phyloP scores from a whole-genome alignment of 257 asterid species.

The Coffea canephora region DNA sequence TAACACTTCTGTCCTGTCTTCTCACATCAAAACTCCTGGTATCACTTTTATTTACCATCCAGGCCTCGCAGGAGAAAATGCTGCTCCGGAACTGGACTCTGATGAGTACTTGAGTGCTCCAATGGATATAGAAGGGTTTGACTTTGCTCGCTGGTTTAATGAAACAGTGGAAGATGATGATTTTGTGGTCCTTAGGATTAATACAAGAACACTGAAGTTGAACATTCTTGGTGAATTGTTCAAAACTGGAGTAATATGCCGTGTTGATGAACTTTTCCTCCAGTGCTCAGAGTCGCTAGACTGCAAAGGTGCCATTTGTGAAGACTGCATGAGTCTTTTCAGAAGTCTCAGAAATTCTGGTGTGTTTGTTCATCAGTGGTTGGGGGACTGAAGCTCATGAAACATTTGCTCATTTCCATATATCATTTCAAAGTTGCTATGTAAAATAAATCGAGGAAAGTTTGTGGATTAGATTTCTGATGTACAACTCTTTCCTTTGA shows the following conservation, averaged over 20 bases:
- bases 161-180: slow-evolving; percentile 59
- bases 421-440: slow-evolving; percentile 4
- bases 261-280: slow-evolving; percentile 69
- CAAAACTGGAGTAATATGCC: slow-evolving; percentile 61
- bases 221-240: slow-evolving; percentile 61
- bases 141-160: slow-evolving; percentile 66
- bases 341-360: slow-evolving; percentile 65
- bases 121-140: slow-evolving; percentile 62
- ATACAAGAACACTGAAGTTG: slow-evolving; percentile 46
- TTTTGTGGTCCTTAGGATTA: slow-evolving; percentile 76
- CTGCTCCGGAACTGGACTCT: slow-evolving; percentile 29
- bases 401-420: neutral
- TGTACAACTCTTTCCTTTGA: slow-evolving; percentile 14
- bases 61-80: slow-evolving; percentile 41
- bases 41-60: slow-evolving; percentile 74
- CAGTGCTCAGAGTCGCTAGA: slow-evolving; percentile 47
- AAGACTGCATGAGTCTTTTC: slow-evolving; percentile 49
- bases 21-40: slow-evolving; percentile 64
- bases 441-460: slow-evolving; percentile 32
- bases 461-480: slow-evolving; percentile 17
- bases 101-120: slow-evolving; percentile 66
- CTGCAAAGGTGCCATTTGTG: slow-evolving; percentile 30
- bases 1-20: slow-evolving; percentile 55
- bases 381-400: slow-evolving; percentile 39
- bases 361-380: slow-evolving; percentile 74